Base-by-base conservation (phyloP, 1,284 basidiomycete genomes). In the Pterulicium gracile region DNA sequence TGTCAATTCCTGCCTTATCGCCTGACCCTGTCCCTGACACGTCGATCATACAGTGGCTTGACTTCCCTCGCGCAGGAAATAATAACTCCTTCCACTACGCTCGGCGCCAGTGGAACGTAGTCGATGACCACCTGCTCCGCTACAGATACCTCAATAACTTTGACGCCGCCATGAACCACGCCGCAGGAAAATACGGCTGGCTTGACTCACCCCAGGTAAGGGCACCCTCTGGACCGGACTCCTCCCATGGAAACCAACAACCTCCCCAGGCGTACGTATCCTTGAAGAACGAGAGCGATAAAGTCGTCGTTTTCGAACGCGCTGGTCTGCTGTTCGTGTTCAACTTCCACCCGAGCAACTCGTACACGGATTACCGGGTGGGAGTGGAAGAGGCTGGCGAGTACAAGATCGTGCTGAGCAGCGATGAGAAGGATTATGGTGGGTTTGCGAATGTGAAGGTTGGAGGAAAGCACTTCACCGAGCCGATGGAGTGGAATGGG, bases 11-110 rank as follows among this genome's bases (percentile, higher is more conserved):
- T 39, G 7, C 41, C 35, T 42, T 42, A 39, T 44, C 39, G 22
- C 47, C 12, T 27, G 43, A n/a, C 17, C 27, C 18, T n/a, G 3
- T 43, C 14, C 14, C 14, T 17, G 17, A 41, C 43, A 47, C 44
- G 45, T 44, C 24, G 23, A 14, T 44, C 50, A 24, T 32, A 3
- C 52, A 92, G 83, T 98, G 95, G 95, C 89, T 98, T 57, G 95
- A 98, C 64, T 98, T 98, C 67, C 95, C 95, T 32, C 85, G 95
- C 23, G 89, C 81, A 54, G 95, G 95, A 13, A 98, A 98, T 59
- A 76, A 79, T 56, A 90, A 93, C 65, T 96, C 92, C 7, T 98
- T 93, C 75, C 88, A 95, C 55, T 89, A 97, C 59, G 92, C 93
- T 45, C 81, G 94, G 21, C 80, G 95, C 15, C 95, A 98, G 58